Evolutionary conservation across 2,329 filamentous ascomycete genomes (phyloP), one percentile per base, ranked within the genome.

Genomic region (Colletotrichum higginsianum): DNA sequence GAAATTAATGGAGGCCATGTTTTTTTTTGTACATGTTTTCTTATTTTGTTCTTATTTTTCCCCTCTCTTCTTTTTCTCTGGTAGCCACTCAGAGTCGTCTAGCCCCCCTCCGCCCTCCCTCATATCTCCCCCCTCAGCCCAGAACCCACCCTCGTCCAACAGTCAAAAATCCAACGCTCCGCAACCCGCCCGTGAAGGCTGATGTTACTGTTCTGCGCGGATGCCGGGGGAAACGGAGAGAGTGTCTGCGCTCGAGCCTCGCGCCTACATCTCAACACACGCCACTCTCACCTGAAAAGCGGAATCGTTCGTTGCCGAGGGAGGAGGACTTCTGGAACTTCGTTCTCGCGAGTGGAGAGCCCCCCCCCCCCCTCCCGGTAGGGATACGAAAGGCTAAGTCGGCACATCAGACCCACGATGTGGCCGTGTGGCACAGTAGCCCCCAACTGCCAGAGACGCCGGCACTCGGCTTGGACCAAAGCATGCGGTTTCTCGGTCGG

Each of bases 221-320:
- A 30, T 57, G 23, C 35, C 44, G 30, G 52, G 52, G 66, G 61
- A 35, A 49, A 26, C 58, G 38, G 56, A 15, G 47, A 18, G 30
- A 30, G 18, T 26, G 13, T 49, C 30, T 38, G 35, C 66, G 62
- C 46, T 30, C 47, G 18, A 66, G 61, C 55, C 57, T 40, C n/a
- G 30, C 30, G 30, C 4, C 30, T 30, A 30, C 23, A 26, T 26
- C 23, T 23, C 23, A 26, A 30, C 30, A 7, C 30, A 30, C 30
- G 30, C 30, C 26, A 62, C 26, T 2, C 63, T 71, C 67, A 67
- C 50, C 63, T 61, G 50, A 71, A 62, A 67, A 71, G 63, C 57
- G 57, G 57, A 21, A 61, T 62, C 11, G 38, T 18, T 35, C 11
- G 38, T 18, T 35, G 21, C n/a, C 7, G 6, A 61, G 44, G 42